Evolutionary conservation across 2,329 filamentous ascomycete genomes (phyloP).

Genomic region (Cladophialophora immunda): DNA sequence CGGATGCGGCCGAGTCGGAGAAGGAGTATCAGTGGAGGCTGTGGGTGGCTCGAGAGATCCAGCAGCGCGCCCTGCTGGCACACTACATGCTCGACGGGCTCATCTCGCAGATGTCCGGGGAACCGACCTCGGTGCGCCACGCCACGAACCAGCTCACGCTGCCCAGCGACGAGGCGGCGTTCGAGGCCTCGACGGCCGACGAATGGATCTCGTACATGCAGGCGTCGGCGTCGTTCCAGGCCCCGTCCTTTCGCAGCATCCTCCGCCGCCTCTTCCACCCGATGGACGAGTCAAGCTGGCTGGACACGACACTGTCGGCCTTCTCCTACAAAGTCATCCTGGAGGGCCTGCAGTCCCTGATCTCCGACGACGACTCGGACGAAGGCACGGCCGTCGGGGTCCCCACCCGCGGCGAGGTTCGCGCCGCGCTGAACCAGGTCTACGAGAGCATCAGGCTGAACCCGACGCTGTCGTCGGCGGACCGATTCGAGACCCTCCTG

Average conservation of each 20-base stretch:
- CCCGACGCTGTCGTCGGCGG: constrained; percentile 47
- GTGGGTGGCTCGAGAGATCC: constrained; percentile 56
- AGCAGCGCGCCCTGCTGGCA: constrained; percentile 54
- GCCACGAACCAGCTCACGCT: constrained; percentile 52
- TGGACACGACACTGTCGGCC: constrained; percentile 49
- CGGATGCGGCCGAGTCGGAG: constrained; percentile 45
- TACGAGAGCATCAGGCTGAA: constrained; percentile 51
- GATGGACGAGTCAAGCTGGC: constrained; percentile 42
- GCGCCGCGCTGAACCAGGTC: constrained; percentile 51
- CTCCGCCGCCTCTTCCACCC: constrained; percentile 52
- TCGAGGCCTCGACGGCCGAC: constrained; percentile 51
- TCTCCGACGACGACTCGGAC: constrained; percentile 51
- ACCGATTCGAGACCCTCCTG: constrained; percentile 52
- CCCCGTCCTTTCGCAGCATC: constrained; percentile 52
- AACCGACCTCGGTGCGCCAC: constrained; percentile 54
- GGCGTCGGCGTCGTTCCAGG: constrained; percentile 39
- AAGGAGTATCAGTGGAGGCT: constrained; percentile 53
- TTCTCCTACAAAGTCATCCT: constrained; percentile 54
- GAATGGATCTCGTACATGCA: constrained; percentile 51
- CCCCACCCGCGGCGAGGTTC: constrained; percentile 51
- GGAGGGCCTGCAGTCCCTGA: constrained; percentile 55
- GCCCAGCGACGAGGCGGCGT: constrained; percentile 52
- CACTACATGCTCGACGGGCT: constrained; percentile 57
- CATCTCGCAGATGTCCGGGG: constrained; percentile 55
- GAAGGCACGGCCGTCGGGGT: constrained; percentile 51